Conservation (phyloP, 192 early-diverging fungal genomes). For the Mortierella antarctica region DNA sequence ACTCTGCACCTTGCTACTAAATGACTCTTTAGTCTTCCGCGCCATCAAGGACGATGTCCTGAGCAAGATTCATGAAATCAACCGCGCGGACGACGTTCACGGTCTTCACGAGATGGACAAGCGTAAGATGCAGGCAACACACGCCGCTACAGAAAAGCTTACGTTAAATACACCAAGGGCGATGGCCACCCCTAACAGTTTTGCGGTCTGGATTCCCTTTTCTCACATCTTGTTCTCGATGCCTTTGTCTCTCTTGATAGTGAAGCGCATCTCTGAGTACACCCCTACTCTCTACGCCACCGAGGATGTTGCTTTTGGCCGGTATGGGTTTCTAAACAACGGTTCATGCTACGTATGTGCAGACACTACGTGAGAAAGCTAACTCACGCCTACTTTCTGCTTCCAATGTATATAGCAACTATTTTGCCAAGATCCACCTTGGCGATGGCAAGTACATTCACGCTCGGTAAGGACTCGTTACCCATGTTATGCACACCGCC, state of each 20-base stretch:
- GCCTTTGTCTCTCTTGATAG: neutral
- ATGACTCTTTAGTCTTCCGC: slow-evolving; percentile 42
- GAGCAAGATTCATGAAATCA: slow-evolving; percentile 54
- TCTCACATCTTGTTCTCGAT: neutral
- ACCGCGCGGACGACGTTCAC: slow-evolving; percentile 46
- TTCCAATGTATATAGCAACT: slow-evolving; percentile 35
- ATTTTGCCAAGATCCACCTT: slow-evolving; percentile 67
- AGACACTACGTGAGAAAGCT: neutral
- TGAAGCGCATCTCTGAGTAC: slow-evolving; percentile 56
- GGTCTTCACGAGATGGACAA: slow-evolving; percentile 62
- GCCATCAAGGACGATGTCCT: slow-evolving; percentile 54
- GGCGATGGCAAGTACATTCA: slow-evolving; percentile 64
- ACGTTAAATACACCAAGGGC: no score
- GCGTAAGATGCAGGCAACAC: slow-evolving; percentile 17
- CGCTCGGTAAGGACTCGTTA: slow-evolving; percentile 48
- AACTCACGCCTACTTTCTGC: neutral
- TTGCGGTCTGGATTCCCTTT: neutral
- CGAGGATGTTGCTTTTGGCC: slow-evolving; percentile 65
- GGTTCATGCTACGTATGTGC: no score
- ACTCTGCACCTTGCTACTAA: neutral
- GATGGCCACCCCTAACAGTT: neutral
- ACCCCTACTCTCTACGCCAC: slow-evolving; percentile 59
- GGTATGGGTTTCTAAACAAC: slow-evolving; percentile 4
- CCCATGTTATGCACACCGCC: neutral
- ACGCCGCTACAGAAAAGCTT: no score